These are phyloP conservation scores for Sordariomycetes sp. DNA, from an alignment of 2,329 filamentous ascomycete species.

Conservation along the genomic window DNA sequence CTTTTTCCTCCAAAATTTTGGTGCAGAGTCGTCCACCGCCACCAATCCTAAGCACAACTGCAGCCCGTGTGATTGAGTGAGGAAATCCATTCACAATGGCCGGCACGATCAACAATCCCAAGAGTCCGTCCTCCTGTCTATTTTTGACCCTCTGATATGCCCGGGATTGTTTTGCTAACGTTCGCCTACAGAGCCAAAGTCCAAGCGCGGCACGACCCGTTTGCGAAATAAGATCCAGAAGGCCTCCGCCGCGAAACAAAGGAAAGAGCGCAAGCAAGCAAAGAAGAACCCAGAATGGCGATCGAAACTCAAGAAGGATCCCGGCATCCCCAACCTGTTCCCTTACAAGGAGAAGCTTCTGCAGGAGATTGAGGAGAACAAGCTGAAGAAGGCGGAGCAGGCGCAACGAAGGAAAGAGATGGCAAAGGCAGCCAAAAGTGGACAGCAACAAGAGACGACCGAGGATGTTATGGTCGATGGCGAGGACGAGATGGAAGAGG, in stretches of 20 bases:
- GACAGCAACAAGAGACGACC: conserved; percentile 24
- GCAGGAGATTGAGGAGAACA: conserved; percentile 86
- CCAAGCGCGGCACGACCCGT: conserved; percentile 83
- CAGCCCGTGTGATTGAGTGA: background rate
- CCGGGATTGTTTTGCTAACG: too few relatives aligned
- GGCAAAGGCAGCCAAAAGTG: conserved; percentile 57
- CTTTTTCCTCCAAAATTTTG: conserved; percentile 19
- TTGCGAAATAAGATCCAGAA: conserved; percentile 96
- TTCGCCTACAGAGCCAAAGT: conserved; percentile 88
- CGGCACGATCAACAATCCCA: too few relatives aligned
- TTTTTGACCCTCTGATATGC: too few relatives aligned
- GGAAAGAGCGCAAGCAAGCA: conserved; percentile 77
- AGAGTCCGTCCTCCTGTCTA: too few relatives aligned
- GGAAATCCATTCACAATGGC: too few relatives aligned
- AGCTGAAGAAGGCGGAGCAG: conserved; percentile 73
- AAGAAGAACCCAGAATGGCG: conserved; percentile 98
- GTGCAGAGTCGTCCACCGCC: conserved; percentile 1
- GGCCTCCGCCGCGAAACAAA: conserved; percentile 79
- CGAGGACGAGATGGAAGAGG: conserved; percentile 31
- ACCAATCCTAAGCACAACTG: background rate
- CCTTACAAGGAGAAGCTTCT: conserved; percentile 96
- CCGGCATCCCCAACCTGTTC: conserved; percentile 93
- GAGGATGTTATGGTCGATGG: conserved; percentile 36
- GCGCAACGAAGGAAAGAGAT: conserved; percentile 60
- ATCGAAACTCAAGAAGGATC: conserved; percentile 92